phyloP scores from a whole-genome alignment of 768 basidiomycete genomes.

The Xanthoconium stramineum region DNA sequence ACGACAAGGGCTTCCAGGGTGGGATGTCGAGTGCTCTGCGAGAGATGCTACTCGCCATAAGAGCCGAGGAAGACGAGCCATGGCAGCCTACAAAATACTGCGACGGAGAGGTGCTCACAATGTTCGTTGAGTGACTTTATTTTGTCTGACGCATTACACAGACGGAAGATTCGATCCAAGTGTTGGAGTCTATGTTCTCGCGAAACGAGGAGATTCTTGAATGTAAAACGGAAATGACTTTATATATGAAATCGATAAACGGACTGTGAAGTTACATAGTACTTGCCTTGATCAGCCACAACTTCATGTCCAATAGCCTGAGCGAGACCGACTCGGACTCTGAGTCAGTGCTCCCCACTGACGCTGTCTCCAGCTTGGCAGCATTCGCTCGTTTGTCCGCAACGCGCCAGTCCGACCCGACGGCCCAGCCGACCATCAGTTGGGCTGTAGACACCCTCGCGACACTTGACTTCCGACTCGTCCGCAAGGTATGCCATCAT shows the following conservation, averaged over 20 bases:
- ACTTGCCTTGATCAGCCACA: not conserved
- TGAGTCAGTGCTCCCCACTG: slow-evolving; percentile 27
- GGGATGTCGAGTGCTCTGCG: slow-evolving; percentile 67
- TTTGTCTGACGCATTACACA: slow-evolving; percentile 30
- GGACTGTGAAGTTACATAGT: slow-evolving; percentile 40
- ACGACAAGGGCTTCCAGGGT: slow-evolving; percentile 62
- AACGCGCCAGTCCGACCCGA: slow-evolving; percentile 1
- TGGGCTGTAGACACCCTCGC: slow-evolving; percentile 25
- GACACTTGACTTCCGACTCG: slow-evolving; percentile 28
- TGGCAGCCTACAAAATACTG: slow-evolving; percentile 71
- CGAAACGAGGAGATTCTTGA: slow-evolving; percentile 46
- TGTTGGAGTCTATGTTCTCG: slow-evolving; percentile 65
- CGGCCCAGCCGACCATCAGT: slow-evolving; percentile 12
- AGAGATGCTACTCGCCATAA: slow-evolving; percentile 74
- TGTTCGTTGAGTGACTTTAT: not conserved
- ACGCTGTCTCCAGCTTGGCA: slow-evolving; percentile 15
- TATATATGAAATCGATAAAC: slow-evolving; percentile 55
- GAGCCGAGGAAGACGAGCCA: slow-evolving; percentile 72
- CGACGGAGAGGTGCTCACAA: slow-evolving; percentile 53
- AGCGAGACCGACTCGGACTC: slow-evolving; percentile 63
- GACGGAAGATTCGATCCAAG: slow-evolving; percentile 54
- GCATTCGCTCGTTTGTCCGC: slow-evolving; percentile 20
- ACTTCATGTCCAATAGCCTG: slow-evolving; percentile 41
- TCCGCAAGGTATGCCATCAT: slow-evolving; percentile 25
- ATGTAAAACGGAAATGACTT: slow-evolving; percentile 53